Conservation (phyloP, 1,139 yeast genomes). For the Kurtzmaniella quercitrusa region DNA sequence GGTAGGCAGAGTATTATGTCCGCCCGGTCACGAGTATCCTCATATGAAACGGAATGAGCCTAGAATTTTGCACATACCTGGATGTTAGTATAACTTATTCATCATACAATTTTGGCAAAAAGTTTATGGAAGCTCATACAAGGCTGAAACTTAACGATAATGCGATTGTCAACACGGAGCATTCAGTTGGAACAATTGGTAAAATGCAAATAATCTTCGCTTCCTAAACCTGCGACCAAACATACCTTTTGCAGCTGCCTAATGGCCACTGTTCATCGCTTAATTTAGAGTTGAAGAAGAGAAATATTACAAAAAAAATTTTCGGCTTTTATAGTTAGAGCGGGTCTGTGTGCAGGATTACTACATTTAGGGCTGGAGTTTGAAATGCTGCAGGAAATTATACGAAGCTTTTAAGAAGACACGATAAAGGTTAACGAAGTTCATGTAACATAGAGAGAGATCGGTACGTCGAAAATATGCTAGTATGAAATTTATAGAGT, state of each 20-base stretch:
- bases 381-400: background rate
- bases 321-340: constrained; percentile 2
- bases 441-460: too few species aligned
- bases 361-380: background rate
- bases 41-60: constrained; percentile 26
- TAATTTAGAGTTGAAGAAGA: constrained; percentile 2
- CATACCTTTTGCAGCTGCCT: constrained; percentile 1
- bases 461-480: too few species aligned
- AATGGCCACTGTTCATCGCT: constrained; percentile 9
- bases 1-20: constrained; percentile 56
- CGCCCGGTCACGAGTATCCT: constrained; percentile 77
- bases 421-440: too few species aligned
- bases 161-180: constrained; percentile 68
- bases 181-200: constrained; percentile 87
- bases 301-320: background rate
- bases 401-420: too few species aligned
- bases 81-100: constrained; percentile 21
- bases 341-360: background rate
- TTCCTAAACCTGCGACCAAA: constrained; percentile 8
- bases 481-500: too few species aligned
- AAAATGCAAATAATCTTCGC: constrained; percentile 69
- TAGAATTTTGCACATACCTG: constrained; percentile 16
- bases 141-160: constrained; percentile 83
- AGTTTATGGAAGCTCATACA: constrained; percentile 55
- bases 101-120: background rate